Conservation (phyloP, 75 land plant genomes). For the Pinus taeda region DNA sequence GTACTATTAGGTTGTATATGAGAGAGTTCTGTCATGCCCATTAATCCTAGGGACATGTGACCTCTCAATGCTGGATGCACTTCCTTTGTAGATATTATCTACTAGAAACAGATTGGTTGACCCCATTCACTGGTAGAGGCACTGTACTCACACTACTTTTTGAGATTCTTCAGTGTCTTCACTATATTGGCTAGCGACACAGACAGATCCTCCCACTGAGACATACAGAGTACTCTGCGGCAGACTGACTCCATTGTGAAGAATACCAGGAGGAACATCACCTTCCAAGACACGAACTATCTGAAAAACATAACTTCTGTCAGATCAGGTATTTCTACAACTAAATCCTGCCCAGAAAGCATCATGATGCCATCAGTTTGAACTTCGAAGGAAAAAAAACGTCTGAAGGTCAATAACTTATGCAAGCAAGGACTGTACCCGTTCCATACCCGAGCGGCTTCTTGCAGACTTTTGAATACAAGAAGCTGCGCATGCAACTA, state of each 20-base stretch:
- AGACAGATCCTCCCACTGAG: slow-evolving; percentile 52
- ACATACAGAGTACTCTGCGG: slow-evolving; percentile 36
- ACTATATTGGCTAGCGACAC: slow-evolving; percentile 38
- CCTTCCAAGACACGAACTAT: too few species aligned
- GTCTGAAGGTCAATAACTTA: neutral
- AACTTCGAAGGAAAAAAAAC: neutral
- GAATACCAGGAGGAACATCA: too few species aligned
- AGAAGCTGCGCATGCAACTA: slow-evolving; percentile 17
- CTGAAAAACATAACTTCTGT: too few species aligned
- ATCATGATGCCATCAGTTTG: neutral
- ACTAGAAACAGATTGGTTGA: slow-evolving; percentile 18
- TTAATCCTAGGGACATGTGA: too few species aligned
- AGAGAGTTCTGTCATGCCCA: too few species aligned
- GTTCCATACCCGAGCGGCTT: slow-evolving; percentile 82
- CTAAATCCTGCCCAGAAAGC: neutral
- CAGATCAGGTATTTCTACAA: neutral
- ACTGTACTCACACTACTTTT: slow-evolving; percentile 46
- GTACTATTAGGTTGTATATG: too few species aligned
- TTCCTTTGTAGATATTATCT: too few species aligned
- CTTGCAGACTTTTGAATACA: slow-evolving; percentile 77
- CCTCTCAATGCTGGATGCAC: slow-evolving; percentile 11
- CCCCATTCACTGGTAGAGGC: slow-evolving; percentile 68
- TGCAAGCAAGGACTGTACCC: slow-evolving; percentile 33
- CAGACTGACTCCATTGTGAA: slow-evolving; percentile 35
- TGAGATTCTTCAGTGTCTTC: slow-evolving; percentile 42